Evolutionary conservation across 805 yeast species (phyloP).

Genomic region (Yarrowia yakushimensis): DNA sequence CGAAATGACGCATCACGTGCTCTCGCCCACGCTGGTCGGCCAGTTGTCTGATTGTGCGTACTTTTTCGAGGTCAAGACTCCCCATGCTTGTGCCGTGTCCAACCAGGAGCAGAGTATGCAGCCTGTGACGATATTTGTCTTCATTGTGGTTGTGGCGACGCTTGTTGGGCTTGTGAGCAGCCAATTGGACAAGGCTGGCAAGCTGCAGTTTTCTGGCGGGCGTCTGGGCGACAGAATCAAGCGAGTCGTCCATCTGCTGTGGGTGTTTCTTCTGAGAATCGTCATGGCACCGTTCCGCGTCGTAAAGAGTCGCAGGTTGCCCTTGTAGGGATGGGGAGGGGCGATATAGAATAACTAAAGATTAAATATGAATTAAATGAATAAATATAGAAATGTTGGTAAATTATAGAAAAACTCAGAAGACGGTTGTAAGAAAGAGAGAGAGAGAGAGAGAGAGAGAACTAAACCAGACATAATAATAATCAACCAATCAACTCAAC

Average conservation of each 20-base stretch:
- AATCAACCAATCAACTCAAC: too few species aligned
- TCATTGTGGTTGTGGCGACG: conserved; percentile 46
- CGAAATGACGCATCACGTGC: conserved; percentile 51
- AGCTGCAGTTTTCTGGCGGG: background rate
- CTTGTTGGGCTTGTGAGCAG: conserved; percentile 33
- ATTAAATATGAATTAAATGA: too few species aligned
- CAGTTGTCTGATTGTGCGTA: conserved; percentile 73
- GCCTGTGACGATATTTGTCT: conserved; percentile 57
- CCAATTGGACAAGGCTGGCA: background rate
- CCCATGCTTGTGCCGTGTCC: conserved; percentile 82
- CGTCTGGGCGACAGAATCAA: background rate
- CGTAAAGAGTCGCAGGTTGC: background rate
- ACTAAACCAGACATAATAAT: too few species aligned
- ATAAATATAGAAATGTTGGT: too few species aligned
- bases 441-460: too few species aligned
- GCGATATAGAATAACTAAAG: too few species aligned
- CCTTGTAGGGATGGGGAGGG: background rate
- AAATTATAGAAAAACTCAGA: too few species aligned
- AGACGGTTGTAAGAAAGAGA: too few species aligned
- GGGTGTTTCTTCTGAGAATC: background rate
- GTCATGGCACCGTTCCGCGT: background rate
- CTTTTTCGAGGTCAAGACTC: conserved; percentile 77
- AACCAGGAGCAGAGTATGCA: conserved; percentile 55
- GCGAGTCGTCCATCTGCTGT: background rate
- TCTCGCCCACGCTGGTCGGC: conserved; percentile 67